Conservation (phyloP, 345 rosid genomes). For the Xanthoceras sorbifolium region DNA sequence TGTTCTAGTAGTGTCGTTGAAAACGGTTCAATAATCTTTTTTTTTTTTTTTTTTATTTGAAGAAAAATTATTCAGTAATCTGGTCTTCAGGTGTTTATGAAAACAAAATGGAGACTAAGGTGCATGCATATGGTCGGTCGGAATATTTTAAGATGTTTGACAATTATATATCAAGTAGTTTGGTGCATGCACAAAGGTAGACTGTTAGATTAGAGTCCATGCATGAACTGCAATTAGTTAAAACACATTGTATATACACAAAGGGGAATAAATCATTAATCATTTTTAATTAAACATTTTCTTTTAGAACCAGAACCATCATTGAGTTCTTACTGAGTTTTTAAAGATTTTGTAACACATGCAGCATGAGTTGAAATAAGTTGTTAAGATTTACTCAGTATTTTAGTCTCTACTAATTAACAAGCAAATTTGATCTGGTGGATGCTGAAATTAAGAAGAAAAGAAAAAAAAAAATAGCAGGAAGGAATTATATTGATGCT, state of each 20-base stretch:
- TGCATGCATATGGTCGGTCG: background rate
- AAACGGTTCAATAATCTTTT: conserved; percentile 4
- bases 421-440: background rate
- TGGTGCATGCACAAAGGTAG: conserved; percentile 13
- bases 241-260: background rate
- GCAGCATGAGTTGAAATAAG: too few species aligned
- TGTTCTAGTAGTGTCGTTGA: background rate
- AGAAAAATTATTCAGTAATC: too few species aligned
- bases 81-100: background rate
- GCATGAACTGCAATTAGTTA: conserved; percentile 13
- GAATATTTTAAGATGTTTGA: background rate
- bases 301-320: background rate
- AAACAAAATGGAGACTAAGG: background rate
- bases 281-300: background rate
- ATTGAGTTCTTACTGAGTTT: background rate
- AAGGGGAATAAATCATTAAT: background rate
- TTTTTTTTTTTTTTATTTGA: too few species aligned
- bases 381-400: too few species aligned
- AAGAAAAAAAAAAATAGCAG: background rate
- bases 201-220: conserved; percentile 14
- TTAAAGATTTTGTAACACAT: background rate
- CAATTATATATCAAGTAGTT: background rate
- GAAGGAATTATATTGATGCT: background rate
- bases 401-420: too few species aligned
- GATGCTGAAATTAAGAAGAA: background rate